A percentile compares a stretch with the other conserved stretches of the same genome.
Evolutionary conservation across 1,284 basidiomycete genomes (phyloP).

Genomic region (Ustilago tritici): DNA sequence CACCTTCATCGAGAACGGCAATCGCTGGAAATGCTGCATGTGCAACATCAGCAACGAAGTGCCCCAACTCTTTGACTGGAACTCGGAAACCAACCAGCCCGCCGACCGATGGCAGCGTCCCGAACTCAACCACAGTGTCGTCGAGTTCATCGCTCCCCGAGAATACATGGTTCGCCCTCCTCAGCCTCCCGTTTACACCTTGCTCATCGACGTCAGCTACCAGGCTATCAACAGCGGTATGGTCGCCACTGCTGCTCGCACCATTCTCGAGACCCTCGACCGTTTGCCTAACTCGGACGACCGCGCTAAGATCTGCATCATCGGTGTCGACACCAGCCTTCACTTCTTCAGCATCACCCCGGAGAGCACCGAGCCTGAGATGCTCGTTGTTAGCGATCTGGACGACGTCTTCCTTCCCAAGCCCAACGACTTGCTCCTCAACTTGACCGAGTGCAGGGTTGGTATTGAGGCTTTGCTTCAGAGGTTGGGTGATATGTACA

Average conservation of each 20-base stretch:
- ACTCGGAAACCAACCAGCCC: slow-evolving; percentile 90
- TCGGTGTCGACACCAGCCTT: slow-evolving; percentile 90
- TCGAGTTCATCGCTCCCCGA: slow-evolving; percentile 97
- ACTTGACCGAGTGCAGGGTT: slow-evolving; percentile 85
- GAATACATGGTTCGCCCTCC: slow-evolving; percentile 99
- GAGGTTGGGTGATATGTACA: slow-evolving; percentile 94
- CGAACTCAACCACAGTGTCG: slow-evolving; percentile 91
- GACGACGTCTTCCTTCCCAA: slow-evolving; percentile 98
- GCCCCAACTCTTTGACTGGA: slow-evolving; percentile 98
- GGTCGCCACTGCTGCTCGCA: slow-evolving; percentile 96
- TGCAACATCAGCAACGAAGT: slow-evolving; percentile 99
- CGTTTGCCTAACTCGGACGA: slow-evolving; percentile 94
- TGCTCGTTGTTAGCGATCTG: slow-evolving; percentile 96
- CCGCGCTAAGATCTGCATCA: slow-evolving; percentile 90
- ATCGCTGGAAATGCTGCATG: slow-evolving; percentile 99
- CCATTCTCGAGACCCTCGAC: slow-evolving; percentile 93
- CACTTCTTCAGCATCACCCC: slow-evolving; percentile 94
- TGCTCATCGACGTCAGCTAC: slow-evolving; percentile 96
- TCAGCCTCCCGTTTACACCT: slow-evolving; percentile 95
- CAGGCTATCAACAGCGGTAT: slow-evolving; percentile 83
- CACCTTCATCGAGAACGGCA: slow-evolving; percentile 97
- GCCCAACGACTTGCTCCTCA: slow-evolving; percentile 93
- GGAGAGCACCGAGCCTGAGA: slow-evolving; percentile 84
- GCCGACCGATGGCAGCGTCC: slow-evolving; percentile 93
- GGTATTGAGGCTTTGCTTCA: slow-evolving; percentile 86